phyloP scores from a whole-genome alignment of 1,139 yeast species.

The Yamadazyma kanchanaburiensis region DNA sequence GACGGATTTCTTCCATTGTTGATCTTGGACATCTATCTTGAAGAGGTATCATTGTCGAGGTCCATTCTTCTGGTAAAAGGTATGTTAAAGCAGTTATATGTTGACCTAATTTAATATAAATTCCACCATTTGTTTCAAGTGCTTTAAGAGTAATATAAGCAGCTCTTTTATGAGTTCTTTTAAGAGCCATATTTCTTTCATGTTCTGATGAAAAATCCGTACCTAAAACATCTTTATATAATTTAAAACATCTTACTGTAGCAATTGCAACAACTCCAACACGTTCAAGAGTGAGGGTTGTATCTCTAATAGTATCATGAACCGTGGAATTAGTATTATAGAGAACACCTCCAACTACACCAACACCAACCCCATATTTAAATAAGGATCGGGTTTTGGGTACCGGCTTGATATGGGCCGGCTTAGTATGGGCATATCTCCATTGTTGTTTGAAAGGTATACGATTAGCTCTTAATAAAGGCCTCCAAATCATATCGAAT shows the following conservation, averaged over 20 bases:
- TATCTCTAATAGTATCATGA: conserved; percentile 24
- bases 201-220: conserved; percentile 42
- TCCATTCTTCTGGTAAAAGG: conserved; percentile 90
- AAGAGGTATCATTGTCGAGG: conserved; percentile 86
- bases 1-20: conserved; percentile 61
- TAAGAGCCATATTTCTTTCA: conserved; percentile 53
- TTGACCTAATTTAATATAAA: conserved; percentile 92
- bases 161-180: conserved; percentile 62
- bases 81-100: conserved; percentile 92
- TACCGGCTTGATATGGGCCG: too few species aligned
- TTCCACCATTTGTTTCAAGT: conserved; percentile 82
- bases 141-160: conserved; percentile 80
- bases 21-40: conserved; percentile 91
- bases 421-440: conserved; percentile 1
- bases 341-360: conserved; percentile 25
- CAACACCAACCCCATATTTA: conserved; percentile 29
- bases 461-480: too few species aligned
- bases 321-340: conserved; percentile 32
- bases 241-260: conserved; percentile 56
- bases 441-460: too few species aligned
- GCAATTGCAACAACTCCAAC: conserved; percentile 65
- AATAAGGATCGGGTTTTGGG: conserved; percentile 11
- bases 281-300: conserved; percentile 46
- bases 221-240: conserved; percentile 59
- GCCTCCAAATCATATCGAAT: too few species aligned